phyloP scores from a whole-genome alignment of 2,329 filamentous ascomycete genomes.

The Alternaria arbusti region DNA sequence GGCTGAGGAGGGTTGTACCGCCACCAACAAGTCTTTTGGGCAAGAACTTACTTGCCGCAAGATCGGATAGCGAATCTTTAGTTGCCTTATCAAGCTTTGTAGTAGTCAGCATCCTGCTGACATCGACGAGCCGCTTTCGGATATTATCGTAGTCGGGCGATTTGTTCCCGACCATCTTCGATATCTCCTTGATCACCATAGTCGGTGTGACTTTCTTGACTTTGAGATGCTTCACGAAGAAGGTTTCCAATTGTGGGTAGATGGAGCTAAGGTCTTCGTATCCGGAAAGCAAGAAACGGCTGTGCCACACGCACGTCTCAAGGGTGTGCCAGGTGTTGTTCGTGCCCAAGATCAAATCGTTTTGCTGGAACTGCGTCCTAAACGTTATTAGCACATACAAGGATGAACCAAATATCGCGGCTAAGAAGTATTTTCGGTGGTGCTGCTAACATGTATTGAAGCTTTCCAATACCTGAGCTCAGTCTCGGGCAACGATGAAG shows the following conservation, averaged over 20 bases:
- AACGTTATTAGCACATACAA: neutral
- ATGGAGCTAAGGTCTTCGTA: slow-evolving; percentile 14
- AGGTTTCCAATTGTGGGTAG: slow-evolving; percentile 10
- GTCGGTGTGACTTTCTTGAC: slow-evolving; percentile 19
- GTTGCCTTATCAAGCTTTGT: neutral
- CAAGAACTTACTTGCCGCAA: slow-evolving; percentile 20
- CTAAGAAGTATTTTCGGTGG: neutral
- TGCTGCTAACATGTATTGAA: too few species aligned
- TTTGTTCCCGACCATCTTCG: slow-evolving; percentile 8
- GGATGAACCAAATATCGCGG: neutral
- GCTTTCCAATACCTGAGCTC: too few species aligned
- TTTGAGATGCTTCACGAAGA: slow-evolving; percentile 8
- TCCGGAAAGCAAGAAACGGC: slow-evolving; percentile 13
- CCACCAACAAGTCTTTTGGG: slow-evolving; percentile 9
- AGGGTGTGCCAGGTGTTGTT: slow-evolving; percentile 13
- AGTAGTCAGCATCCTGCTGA: slow-evolving; percentile 21
- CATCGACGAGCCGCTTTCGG: slow-evolving; percentile 11
- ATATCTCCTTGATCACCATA: slow-evolving; percentile 24
- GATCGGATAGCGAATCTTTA: slow-evolving; percentile 8
- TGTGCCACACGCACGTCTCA: slow-evolving; percentile 20
- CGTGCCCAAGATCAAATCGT: slow-evolving; percentile 8
- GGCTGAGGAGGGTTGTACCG: slow-evolving; percentile 5
- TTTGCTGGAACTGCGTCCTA: slow-evolving; percentile 4
- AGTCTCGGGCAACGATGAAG: too few species aligned
- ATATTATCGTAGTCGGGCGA: slow-evolving; percentile 14